Base-by-base conservation (phyloP, 176 grass and related monocot genomes). In the Miscanthus lutarioriparius region DNA sequence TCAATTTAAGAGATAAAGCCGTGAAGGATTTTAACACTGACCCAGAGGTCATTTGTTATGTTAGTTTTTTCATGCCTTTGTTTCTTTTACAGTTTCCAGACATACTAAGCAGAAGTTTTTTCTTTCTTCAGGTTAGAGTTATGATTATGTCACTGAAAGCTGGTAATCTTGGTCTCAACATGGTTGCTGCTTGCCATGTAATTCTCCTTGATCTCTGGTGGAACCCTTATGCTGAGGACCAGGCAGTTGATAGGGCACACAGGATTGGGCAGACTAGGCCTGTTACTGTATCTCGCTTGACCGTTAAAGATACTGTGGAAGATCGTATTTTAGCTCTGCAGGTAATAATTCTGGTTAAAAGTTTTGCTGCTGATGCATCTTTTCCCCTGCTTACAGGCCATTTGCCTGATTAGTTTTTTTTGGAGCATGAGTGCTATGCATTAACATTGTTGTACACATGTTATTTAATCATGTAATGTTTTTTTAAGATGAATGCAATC, bases 151-250 rank as follows among this genome's bases (percentile, higher is more conserved):
- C 94, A 81, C 72, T 97, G 62, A 97, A 97, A 88, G 94, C 94
- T 51, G 94, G 91, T 44, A 97, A 91, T 88, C 89, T 97, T 80
- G 94, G 94, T 76, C 87, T 97, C 25, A 97, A 97, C 62, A 97
- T 97, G 94, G 87, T 97, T 85, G 89, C 94, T 83, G 94, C 94
- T 63, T 93, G 91, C 85, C 91, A 92, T 88, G 94, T 97, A 59
- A 97, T 97, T 89, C 89, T 97, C 67, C 94, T 97, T 74, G 94
- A 97, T 91, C 91, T 93, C 83, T 97, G 94, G 94, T 97, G 94
- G 94, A 97, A 97, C 66, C 94, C 94, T 76, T 86, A 89, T 75
- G 87, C 94, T 64, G 94, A 97, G 88, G 94, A 97, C 70, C 94
- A 97, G 78, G 94, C 94, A 78, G 48, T 97, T 83, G 94, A 97